Conservation (phyloP, 139 green algal genomes). For the Ettlia oleoabundans region DNA sequence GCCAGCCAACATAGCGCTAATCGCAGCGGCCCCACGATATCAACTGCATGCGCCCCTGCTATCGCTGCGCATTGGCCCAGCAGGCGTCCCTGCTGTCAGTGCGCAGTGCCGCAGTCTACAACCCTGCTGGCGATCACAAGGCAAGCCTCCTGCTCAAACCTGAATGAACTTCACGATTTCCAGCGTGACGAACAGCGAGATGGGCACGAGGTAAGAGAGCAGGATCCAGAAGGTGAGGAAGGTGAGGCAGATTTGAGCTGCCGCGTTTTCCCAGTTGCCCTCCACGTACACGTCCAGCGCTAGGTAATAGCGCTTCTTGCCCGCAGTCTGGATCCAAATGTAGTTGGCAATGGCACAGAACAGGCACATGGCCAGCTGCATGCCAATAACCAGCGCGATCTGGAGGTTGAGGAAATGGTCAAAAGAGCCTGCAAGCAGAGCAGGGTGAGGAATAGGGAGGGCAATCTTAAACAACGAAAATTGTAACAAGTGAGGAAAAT, state of each 20-base stretch:
- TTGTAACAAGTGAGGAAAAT: background rate
- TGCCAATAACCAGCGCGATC: constrained; percentile 62
- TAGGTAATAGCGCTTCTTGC: constrained; percentile 54
- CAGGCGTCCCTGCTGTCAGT: background rate
- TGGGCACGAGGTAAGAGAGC: constrained; percentile 95
- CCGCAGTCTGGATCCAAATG: constrained; percentile 54
- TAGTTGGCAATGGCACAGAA: constrained; percentile 53
- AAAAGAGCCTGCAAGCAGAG: constrained; percentile 53
- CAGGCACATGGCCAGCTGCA: constrained; percentile 66
- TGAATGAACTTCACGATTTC: constrained; percentile 95
- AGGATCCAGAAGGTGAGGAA: constrained; percentile 91
- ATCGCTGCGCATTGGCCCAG: background rate
- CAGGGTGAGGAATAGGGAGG: background rate
- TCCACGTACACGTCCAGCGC: constrained; percentile 45
- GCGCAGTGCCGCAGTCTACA: background rate
- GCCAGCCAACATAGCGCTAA: no score
- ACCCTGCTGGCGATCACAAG: background rate
- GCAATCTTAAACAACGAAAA: background rate
- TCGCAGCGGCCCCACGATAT: no score
- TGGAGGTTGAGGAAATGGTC: constrained; percentile 75
- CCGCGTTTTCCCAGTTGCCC: constrained; percentile 36
- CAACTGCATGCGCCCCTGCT: background rate
- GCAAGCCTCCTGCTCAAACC: constrained; percentile 7
- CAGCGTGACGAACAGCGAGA: constrained; percentile 97
- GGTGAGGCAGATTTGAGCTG: constrained; percentile 56